Evolutionary conservation across 2,329 filamentous ascomycete genomes (phyloP).

Genomic region (Fusarium sp.): DNA sequence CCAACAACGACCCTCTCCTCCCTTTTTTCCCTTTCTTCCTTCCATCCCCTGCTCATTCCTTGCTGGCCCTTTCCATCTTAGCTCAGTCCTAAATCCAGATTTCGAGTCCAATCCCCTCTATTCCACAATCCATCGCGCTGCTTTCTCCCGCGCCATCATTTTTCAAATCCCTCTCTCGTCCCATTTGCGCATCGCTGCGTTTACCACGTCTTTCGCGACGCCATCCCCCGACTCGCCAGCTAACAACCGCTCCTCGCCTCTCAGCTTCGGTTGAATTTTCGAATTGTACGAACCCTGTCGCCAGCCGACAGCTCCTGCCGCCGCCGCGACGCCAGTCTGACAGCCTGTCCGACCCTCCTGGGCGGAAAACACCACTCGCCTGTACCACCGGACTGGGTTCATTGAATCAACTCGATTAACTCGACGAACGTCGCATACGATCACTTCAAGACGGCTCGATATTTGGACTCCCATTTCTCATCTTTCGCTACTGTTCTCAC

Average conservation of each 20-base stretch:
- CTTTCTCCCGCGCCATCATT: conserved; percentile 38
- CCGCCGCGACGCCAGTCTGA: conserved; percentile 38
- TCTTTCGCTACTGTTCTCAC: neutral
- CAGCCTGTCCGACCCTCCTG: conserved; percentile 40
- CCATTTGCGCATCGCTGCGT: conserved; percentile 21
- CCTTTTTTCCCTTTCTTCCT: conserved; percentile 37
- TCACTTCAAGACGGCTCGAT: conserved; percentile 6
- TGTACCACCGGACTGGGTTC: conserved; percentile 33
- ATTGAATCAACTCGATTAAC: conserved; percentile 30
- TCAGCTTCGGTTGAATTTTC: conserved; percentile 41
- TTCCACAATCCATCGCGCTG: conserved; percentile 32
- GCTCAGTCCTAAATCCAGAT: conserved; percentile 34
- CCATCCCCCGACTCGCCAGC: conserved; percentile 21
- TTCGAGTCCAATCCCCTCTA: conserved; percentile 39
- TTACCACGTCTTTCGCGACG: conserved; percentile 26
- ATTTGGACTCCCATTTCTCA: neutral
- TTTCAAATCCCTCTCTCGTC: conserved; percentile 30
- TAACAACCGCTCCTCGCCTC: conserved; percentile 27
- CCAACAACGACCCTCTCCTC: conserved; percentile 29
- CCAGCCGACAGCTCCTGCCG: conserved; percentile 36
- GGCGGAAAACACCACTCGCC: conserved; percentile 32
- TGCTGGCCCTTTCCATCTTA: conserved; percentile 36
- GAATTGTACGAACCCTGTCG: conserved; percentile 40
- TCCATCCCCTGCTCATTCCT: conserved; percentile 38
- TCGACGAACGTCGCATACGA: conserved; percentile 26